Conservation (phyloP, 1,139 yeast species). For the Kodamaea plutei region DNA sequence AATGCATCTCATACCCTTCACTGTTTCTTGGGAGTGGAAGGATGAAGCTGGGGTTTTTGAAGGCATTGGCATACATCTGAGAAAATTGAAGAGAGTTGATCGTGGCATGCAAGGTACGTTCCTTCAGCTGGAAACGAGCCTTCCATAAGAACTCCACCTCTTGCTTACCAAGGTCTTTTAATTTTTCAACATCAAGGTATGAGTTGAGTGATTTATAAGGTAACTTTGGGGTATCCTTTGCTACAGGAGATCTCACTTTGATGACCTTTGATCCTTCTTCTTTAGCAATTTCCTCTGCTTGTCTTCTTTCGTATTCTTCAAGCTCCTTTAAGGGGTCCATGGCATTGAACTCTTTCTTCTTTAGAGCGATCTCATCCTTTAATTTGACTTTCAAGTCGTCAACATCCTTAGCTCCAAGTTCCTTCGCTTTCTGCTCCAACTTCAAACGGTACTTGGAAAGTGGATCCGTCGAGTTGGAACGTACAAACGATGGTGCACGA, state of each 20-base stretch:
- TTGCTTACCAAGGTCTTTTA: constrained; percentile 48
- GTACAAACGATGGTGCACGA: background rate
- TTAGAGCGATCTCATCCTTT: constrained; percentile 56
- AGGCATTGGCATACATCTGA: constrained; percentile 61
- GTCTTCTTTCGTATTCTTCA: constrained; percentile 49
- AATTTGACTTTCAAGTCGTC: constrained; percentile 62
- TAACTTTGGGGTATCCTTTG: constrained; percentile 37
- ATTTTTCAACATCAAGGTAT: constrained; percentile 66
- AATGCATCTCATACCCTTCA: constrained; percentile 77
- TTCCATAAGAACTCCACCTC: constrained; percentile 88
- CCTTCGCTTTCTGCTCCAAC: constrained; percentile 34
- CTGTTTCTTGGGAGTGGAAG: constrained; percentile 60
- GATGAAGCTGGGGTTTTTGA: constrained; percentile 69
- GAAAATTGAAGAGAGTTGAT: constrained; percentile 55
- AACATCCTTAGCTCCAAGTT: constrained; percentile 39
- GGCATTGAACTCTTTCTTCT: constrained; percentile 52
- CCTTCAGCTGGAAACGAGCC: constrained; percentile 69
- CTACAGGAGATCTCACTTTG: constrained; percentile 43
- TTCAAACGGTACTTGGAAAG: constrained; percentile 25
- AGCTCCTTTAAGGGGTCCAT: constrained; percentile 70
- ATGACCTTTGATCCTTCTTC: constrained; percentile 23
- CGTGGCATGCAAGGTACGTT: constrained; percentile 61
- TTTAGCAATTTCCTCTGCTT: constrained; percentile 27
- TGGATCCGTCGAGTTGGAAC: constrained; percentile 4
- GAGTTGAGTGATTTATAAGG: constrained; percentile 73